Evolutionary conservation across 2,329 filamentous ascomycete genomes (phyloP).

Genomic region (Alternaria triticina): DNA sequence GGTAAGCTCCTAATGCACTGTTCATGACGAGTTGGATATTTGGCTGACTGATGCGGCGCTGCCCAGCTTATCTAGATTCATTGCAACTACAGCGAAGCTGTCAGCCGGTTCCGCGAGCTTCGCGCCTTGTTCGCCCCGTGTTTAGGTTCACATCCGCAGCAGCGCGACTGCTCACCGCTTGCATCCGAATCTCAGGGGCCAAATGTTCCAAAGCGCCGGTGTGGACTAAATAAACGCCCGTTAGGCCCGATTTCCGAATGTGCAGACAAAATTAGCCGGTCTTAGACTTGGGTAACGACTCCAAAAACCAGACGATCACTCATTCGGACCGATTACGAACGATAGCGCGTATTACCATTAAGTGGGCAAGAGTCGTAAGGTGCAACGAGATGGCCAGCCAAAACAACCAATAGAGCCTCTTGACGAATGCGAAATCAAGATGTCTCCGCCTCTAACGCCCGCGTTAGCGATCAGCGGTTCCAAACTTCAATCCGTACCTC

Average conservation of each 20-base stretch:
- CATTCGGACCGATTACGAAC: background rate
- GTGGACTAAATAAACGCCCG: background rate
- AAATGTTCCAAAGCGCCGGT: background rate
- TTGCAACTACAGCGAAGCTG: background rate
- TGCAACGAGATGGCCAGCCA: too few species aligned
- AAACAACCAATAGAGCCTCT: background rate
- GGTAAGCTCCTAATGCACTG: background rate
- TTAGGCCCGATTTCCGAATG: background rate
- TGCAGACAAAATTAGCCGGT: background rate
- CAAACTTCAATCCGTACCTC: conserved; percentile 24
- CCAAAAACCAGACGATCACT: background rate
- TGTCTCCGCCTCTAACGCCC: background rate
- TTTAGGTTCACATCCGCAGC: background rate
- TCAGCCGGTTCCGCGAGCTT: background rate
- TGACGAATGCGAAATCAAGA: background rate
- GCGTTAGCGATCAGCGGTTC: background rate
- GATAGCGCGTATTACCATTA: background rate
- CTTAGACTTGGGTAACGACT: background rate
- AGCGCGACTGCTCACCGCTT: background rate
- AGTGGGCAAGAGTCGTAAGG: background rate
- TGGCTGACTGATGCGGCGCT: background rate
- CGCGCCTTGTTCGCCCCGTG: background rate
- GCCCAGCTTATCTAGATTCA: background rate
- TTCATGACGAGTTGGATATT: background rate
- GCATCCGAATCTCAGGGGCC: background rate